Evolutionary conservation across 2,329 filamentous ascomycete species (phyloP).

Genomic region (Paraphaeosphaeria sporulosa): DNA sequence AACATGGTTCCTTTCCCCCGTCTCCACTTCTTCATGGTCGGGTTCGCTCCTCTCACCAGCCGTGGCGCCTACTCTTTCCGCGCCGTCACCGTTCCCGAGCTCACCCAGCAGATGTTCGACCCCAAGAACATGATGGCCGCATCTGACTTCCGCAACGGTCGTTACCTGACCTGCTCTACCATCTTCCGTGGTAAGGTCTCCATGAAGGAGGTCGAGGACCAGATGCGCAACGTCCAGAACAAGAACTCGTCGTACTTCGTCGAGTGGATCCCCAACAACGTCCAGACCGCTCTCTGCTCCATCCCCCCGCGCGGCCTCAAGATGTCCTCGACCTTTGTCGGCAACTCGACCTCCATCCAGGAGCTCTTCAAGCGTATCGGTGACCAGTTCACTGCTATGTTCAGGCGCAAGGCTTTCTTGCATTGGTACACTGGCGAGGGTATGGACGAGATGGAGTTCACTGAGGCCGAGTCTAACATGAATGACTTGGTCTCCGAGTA

Average conservation of each 20-base stretch:
- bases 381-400: conserved; percentile 99
- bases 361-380: conserved; percentile 99
- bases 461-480: conserved; percentile 99
- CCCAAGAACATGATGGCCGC: conserved; percentile 99
- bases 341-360: conserved; percentile 99
- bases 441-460: conserved; percentile 99
- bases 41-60: conserved; percentile 97
- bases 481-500: conserved; percentile 99
- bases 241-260: conserved; percentile 99
- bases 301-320: conserved; percentile 97
- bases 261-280: conserved; percentile 99
- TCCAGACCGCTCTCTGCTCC: conserved; percentile 98
- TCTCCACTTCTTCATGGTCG: conserved; percentile 99
- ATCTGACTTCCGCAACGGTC: conserved; percentile 99
- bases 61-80: conserved; percentile 93
- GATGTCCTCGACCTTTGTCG: conserved; percentile 99
- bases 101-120: conserved; percentile 99
- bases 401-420: conserved; percentile 99
- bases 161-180: conserved; percentile 98
- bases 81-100: conserved; percentile 94
- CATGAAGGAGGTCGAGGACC: conserved; percentile 99
- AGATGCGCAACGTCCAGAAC: conserved; percentile 99
- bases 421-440: conserved; percentile 99
- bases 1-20: conserved; percentile 99
- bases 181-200: conserved; percentile 99